Percentiles rank a stretch among this genome's conserved stretches.
phyloP scores from a whole-genome alignment of 441 rosid species.

The Populus hybrid region DNA sequence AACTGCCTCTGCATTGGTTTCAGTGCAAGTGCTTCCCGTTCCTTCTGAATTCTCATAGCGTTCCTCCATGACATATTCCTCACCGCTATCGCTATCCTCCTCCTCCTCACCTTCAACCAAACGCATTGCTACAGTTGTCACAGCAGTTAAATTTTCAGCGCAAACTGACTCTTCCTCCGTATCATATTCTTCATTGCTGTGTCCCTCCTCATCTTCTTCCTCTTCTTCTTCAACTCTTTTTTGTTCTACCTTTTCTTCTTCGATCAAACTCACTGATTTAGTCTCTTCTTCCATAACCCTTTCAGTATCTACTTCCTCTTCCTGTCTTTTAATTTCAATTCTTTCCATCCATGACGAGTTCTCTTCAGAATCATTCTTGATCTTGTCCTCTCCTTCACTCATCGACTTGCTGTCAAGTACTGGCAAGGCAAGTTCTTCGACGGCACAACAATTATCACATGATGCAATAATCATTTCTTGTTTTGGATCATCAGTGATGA shows the following conservation, averaged over 20 bases:
- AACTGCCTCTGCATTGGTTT: slow-evolving; percentile 26
- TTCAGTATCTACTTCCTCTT: neutral
- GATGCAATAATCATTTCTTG: slow-evolving; percentile 13
- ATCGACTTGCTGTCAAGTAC: neutral
- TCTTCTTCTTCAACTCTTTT: neutral
- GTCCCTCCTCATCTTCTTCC: slow-evolving; percentile 14
- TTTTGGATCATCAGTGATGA: slow-evolving; percentile 8
- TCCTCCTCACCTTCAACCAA: neutral
- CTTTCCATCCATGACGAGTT: neutral
- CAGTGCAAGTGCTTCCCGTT: slow-evolving; percentile 33
- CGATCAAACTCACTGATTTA: neutral
- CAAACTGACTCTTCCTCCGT: neutral
- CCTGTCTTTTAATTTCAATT: neutral
- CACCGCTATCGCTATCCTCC: neutral
- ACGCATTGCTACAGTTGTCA: neutral
- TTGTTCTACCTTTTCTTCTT: slow-evolving; percentile 6
- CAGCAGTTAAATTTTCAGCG: neutral
- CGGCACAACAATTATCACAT: neutral
- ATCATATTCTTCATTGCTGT: slow-evolving; percentile 2
- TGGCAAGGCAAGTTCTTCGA: slow-evolving; percentile 18
- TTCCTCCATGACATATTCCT: slow-evolving; percentile 14
- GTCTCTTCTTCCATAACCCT: neutral
- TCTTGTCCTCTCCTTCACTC: slow-evolving; percentile 1
- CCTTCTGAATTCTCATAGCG: slow-evolving; percentile 26
- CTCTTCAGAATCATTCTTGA: slow-evolving; percentile 3